Evolutionary conservation across 1,284 basidiomycete genomes (phyloP).

Genomic region (Austroboletus olivaceoglutinosus): DNA sequence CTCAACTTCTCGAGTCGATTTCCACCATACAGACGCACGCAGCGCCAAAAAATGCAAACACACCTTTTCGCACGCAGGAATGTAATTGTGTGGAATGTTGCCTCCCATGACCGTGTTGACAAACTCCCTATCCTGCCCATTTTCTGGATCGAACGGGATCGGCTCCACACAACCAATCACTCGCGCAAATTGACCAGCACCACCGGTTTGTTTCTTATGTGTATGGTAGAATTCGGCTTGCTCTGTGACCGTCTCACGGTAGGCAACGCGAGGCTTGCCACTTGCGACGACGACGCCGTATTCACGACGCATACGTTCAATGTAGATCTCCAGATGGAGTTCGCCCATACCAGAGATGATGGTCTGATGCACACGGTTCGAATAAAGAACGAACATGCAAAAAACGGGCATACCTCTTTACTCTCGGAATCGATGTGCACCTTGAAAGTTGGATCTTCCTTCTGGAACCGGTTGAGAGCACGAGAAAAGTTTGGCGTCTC

Average conservation of each 20-base stretch:
- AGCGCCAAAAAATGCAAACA: not conserved
- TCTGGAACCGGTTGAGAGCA: slow-evolving; percentile 96
- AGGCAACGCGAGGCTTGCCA: slow-evolving; percentile 96
- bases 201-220: slow-evolving; percentile 98
- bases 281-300: slow-evolving; percentile 95
- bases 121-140: slow-evolving; percentile 74
- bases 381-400: not conserved
- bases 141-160: slow-evolving; percentile 67
- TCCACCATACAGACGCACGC: not conserved
- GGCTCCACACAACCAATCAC: slow-evolving; percentile 93
- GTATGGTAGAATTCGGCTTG: slow-evolving; percentile 86
- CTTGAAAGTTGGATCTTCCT: slow-evolving; percentile 98
- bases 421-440: slow-evolving; percentile 94
- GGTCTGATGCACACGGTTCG: slow-evolving; percentile 52
- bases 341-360: slow-evolving; percentile 99
- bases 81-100: slow-evolving; percentile 88
- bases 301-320: slow-evolving; percentile 97
- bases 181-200: slow-evolving; percentile 95
- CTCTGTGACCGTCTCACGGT: slow-evolving; percentile 91
- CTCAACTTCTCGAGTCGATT: not conserved
- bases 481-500: slow-evolving; percentile 97
- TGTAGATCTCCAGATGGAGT: slow-evolving; percentile 98
- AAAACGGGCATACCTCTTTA: slow-evolving; percentile 68
- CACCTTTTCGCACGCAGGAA: slow-evolving; percentile 95
- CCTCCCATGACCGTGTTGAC: slow-evolving; percentile 91